Percentiles rank a stretch among this genome's conserved stretches.
These are phyloP conservation scores for Pistacia integerrima DNA, from an alignment of 345 rosid genomes.

Conservation along the genomic window DNA sequence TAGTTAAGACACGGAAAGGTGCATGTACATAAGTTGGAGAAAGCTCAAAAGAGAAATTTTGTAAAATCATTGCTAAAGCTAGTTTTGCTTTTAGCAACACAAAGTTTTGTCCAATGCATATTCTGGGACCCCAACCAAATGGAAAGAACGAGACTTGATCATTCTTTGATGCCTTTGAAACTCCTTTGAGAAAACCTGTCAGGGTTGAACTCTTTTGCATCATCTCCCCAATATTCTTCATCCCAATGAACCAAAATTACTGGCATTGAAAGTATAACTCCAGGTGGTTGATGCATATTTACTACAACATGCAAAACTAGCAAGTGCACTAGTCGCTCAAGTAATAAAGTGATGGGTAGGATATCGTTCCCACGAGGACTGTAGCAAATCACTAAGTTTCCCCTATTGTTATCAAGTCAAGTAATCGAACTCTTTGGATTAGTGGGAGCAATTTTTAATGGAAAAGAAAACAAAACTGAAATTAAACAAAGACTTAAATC, in stretches of 20 bases:
- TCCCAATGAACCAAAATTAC: slow-evolving; percentile 39
- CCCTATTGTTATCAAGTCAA: too few species aligned
- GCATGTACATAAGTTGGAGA: slow-evolving; percentile 57
- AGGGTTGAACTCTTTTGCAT: slow-evolving; percentile 56
- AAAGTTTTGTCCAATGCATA: slow-evolving; percentile 64
- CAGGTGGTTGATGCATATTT: too few species aligned
- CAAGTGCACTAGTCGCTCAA: too few species aligned
- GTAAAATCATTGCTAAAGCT: slow-evolving; percentile 48
- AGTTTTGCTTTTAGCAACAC: slow-evolving; percentile 60
- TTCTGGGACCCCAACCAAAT: slow-evolving; percentile 60
- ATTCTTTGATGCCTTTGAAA: slow-evolving; percentile 55
- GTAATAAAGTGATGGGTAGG: too few species aligned
- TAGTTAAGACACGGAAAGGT: slow-evolving; percentile 35
- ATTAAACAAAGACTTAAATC: too few species aligned
- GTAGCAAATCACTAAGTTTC: too few species aligned
- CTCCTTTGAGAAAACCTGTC: slow-evolving; percentile 47
- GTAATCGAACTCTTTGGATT: too few species aligned
- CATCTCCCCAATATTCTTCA: slow-evolving; percentile 53
- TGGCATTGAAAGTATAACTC: slow-evolving; percentile 28
- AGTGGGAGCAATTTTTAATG: too few species aligned
- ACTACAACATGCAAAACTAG: too few species aligned
- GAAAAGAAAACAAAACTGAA: too few species aligned
- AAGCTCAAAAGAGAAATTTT: slow-evolving; percentile 46
- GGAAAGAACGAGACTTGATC: slow-evolving; percentile 44
- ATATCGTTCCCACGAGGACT: too few species aligned